Evolutionary conservation across 1,284 basidiomycete species (phyloP), one percentile per base, ranked within the genome.

Genomic region (Ceratobasidium sp.): DNA sequence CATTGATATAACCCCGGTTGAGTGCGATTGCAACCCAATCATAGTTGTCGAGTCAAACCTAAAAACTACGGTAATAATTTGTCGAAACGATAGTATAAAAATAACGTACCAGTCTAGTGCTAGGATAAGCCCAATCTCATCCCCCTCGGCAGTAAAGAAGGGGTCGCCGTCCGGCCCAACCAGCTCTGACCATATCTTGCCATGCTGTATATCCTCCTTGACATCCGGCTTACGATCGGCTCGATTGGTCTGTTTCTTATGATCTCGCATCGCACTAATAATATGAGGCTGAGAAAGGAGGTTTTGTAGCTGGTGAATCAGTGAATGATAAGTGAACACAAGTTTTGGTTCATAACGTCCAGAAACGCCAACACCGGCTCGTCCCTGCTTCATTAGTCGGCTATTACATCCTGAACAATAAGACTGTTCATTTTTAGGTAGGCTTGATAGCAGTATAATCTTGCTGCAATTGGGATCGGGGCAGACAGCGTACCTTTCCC

Each of bases 141-240:
- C 50, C 38, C 43, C 49, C 26, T 62, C 59, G 16, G 59, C 28
- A 23, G 41, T 69, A 30, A 55, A 55, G 52, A 69, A 69, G 21
- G 28, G 38, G 28, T 57, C 30, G 18, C 38, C 52, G 26, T 69
- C 66, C 18, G 26, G 41, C 9, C 50, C 52, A 26, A 44, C 43
- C 26, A 69, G 26, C 14, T 69, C 50, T n/a, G 23, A 47, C 66
- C 66, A 69, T 35, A 57, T 21, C 49, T 52, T 38, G n/a, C 66
- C 66, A 69, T 69, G 50, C n/a, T 69, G 66, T 43, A 69, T 69
- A 44, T 69, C 66, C 43, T 69, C 66, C 28, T 54, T 52, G n/a
- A 38, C 14, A 30, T 69, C 43, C 26, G n/a, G 49, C 41, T 52
- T 21, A 43, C 52, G 50, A 16, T 32, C 66, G 18, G 50, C 26